A percentile compares a stretch with the other conserved stretches of the same genome.
Evolutionary conservation across 805 yeast genomes (phyloP).

Genomic region (Hanseniaspora jakobsenii): DNA sequence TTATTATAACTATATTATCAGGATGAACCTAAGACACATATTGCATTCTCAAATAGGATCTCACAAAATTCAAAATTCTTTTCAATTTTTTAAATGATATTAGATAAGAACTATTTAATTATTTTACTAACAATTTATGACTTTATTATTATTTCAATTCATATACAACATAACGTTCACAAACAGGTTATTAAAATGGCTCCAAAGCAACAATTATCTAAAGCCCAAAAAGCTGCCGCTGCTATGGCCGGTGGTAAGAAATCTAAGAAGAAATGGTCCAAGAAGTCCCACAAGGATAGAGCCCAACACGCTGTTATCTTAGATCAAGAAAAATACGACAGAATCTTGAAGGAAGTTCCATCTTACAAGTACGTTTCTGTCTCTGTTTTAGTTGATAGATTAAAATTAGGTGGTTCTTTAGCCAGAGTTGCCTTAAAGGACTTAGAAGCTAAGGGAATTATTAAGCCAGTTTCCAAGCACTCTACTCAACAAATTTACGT

Average conservation of each 20-base stretch:
- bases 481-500: slow-evolving; percentile 95
- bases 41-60: neutral
- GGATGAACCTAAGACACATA: no score
- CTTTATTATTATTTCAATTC: neutral
- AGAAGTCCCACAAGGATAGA: slow-evolving; percentile 99
- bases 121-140: slow-evolving; percentile 8
- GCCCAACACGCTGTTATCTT: slow-evolving; percentile 95
- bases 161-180: no score
- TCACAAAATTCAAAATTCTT: no score
- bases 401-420: slow-evolving; percentile 96
- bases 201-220: slow-evolving; percentile 97
- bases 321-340: slow-evolving; percentile 98
- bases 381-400: slow-evolving; percentile 96
- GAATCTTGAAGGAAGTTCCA: slow-evolving; percentile 98
- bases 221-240: slow-evolving; percentile 99
- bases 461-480: slow-evolving; percentile 88
- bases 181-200: slow-evolving; percentile 54
- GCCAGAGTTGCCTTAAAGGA: slow-evolving; percentile 97
- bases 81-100: no score
- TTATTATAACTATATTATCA: no score
- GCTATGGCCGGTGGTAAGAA: slow-evolving; percentile 99
- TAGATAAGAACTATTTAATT: neutral
- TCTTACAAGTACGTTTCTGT: slow-evolving; percentile 97
- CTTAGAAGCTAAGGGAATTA: slow-evolving; percentile 88
- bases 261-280: slow-evolving; percentile 99